A percentile compares a stretch with the other conserved stretches of the same genome.
phyloP scores from a whole-genome alignment of 2,329 filamentous ascomycete species.

The Claviceps sp. region DNA sequence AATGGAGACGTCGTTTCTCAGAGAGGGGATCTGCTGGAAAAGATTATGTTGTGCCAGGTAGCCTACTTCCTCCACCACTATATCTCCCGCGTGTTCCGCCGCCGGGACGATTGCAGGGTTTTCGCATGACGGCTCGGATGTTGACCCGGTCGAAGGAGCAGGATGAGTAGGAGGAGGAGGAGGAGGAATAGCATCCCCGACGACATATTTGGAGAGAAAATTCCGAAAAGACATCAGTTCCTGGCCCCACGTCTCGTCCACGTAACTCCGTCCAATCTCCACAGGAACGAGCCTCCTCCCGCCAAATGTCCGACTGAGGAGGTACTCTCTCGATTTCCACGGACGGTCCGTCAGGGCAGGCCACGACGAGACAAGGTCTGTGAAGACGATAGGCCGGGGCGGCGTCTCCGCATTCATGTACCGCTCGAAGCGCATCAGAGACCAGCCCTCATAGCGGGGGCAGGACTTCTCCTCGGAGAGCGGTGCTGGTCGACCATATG shows the following conservation, averaged over 20 bases:
- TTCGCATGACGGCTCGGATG: no score
- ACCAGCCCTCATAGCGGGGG: conserved; percentile 25
- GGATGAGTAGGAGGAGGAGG: no score
- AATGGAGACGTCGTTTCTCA: conserved; percentile 62
- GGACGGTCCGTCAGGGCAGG: conserved; percentile 54
- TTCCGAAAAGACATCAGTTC: conserved; percentile 60
- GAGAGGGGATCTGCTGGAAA: conserved; percentile 63
- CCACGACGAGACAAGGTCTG: conserved; percentile 51
- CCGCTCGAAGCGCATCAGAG: conserved; percentile 46
- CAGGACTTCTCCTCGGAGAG: conserved; percentile 13
- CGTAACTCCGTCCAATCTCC: conserved; percentile 78
- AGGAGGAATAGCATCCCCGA: neutral
- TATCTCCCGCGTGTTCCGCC: conserved; percentile 13
- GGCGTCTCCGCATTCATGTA: conserved; percentile 38
- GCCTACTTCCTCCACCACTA: conserved; percentile 25
- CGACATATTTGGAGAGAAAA: conserved; percentile 54
- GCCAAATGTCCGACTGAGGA: conserved; percentile 58
- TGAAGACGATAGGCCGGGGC: conserved; percentile 56
- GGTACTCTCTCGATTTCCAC: conserved; percentile 65
- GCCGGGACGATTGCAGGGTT: neutral
- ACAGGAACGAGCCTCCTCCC: conserved; percentile 74
- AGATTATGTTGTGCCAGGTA: conserved; percentile 92
- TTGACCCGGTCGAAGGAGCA: no score
- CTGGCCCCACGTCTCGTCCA: conserved; percentile 74
- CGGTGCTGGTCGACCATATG: conserved; percentile 13